Base-by-base conservation (phyloP, 441 rosid genomes). In the Euphorbia schlechtendalii region DNA sequence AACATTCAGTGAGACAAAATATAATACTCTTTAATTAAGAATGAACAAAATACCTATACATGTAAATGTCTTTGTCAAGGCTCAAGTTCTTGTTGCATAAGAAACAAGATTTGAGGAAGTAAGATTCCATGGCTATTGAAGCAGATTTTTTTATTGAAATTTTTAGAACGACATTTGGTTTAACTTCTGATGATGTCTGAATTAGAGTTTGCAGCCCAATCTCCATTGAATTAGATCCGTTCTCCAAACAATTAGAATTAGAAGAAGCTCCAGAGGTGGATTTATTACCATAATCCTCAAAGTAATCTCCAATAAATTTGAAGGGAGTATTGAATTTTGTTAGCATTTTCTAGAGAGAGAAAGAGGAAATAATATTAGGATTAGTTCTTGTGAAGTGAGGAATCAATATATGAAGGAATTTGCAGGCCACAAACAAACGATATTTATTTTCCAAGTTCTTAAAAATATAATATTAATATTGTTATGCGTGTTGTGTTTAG, bases 31-130 rank as follows among this genome's bases (percentile, higher is more conserved):
- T n/a, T n/a, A n/a, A n/a, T n/a, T n/a, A n/a, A n/a, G 10, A 40
- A 40, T 40, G 2, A 40, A 12, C 2, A 9, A 34, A 1, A 62
- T 66, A 88, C 98, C 89, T 89, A 82, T 88, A 91, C 95, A 89
- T 92, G 85, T 81, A 92, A 32, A 92, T 72, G 59, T 89, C 96
- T 75, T 82, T 76, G 78, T 82, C 80, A 1, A 72, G 78, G 57
- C 64, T 73, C 41, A 87, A 75, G 13, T 72, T 77, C 75, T 80
- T 82, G 73, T 45, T 52, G 73, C 98, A 92, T 4, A 86, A 78
- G 40, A 68, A 74, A 57, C 98, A 92, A 3, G 83, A 73, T 56
- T 82, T 84, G 74, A 87, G 90, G 67, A 64, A 88, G 79, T 84
- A 78, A 40, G 63, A 63, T 34, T 74, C 73, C 5, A 66, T 57